Evolutionary conservation across 225 moss, liverwort and hornwort species (phyloP).

Genomic region (Sphagnum contortum): DNA sequence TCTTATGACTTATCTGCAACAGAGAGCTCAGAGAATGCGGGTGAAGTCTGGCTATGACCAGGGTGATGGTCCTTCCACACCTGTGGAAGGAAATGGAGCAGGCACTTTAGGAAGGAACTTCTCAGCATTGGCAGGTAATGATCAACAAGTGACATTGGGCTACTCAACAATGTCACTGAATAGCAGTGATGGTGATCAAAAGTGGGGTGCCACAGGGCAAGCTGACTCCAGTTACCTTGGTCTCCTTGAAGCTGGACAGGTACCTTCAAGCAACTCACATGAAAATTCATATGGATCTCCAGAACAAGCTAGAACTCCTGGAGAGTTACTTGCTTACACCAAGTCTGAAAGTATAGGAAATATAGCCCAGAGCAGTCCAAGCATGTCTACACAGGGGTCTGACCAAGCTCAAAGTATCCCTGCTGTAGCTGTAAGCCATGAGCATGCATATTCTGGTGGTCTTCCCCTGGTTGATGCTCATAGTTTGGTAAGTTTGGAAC

Average conservation of each 20-base stretch:
- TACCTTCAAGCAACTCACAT: conserved; percentile 28
- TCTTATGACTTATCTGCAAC: conserved; percentile 88
- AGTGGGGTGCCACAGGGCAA: conserved; percentile 37
- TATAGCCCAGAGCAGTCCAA: conserved; percentile 32
- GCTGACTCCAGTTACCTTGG: conserved; percentile 38
- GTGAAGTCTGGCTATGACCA: conserved; percentile 53
- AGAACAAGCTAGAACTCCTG: conserved; percentile 33
- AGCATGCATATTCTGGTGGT: conserved; percentile 8
- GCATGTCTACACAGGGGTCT: conserved; percentile 43
- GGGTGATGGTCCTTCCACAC: conserved; percentile 36
- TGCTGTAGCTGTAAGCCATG: conserved; percentile 34
- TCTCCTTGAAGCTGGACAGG: conserved; percentile 25
- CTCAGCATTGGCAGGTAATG: conserved; percentile 31
- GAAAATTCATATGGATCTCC: conserved; percentile 42
- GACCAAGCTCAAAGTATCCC: conserved; percentile 41
- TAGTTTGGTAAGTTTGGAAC: conserved; percentile 36
- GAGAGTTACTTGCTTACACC: conserved; percentile 18
- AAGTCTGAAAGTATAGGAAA: conserved; percentile 30
- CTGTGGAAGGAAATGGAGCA: conserved; percentile 35
- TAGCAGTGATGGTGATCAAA: conserved; percentile 35
- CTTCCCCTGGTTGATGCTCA: conserved; percentile 35
- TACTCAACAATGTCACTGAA: conserved; percentile 22
- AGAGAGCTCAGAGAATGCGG: conserved; percentile 72
- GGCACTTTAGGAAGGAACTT: conserved; percentile 37
- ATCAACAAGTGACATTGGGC: conserved; percentile 32